These are phyloP conservation scores for Mucor lusitanicus DNA, from an alignment of 371 early-diverging fungal species.

Conservation along the genomic window DNA sequence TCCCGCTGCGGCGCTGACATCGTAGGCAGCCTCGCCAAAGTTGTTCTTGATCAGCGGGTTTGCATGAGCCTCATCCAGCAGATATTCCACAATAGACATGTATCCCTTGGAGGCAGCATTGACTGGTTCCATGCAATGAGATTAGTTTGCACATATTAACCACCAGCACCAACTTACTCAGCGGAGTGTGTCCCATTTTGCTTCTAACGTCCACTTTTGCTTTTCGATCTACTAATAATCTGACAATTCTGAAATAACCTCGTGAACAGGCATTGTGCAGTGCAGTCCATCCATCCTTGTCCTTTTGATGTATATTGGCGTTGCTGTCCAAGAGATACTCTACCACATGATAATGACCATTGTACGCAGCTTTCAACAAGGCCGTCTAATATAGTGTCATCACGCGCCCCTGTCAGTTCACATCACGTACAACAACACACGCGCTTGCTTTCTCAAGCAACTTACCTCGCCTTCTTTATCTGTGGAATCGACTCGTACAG, in stretches of 20 bases:
- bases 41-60: constrained; percentile 65
- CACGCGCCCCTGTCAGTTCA: too few species aligned
- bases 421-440: too few species aligned
- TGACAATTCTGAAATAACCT: constrained; percentile 60
- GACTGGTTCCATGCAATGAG: constrained; percentile 51
- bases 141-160: not conserved
- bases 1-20: constrained; percentile 72
- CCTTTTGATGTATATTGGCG: constrained; percentile 65
- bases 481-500: constrained; percentile 60
- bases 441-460: too few species aligned
- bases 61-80: constrained; percentile 61
- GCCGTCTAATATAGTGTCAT: too few species aligned
- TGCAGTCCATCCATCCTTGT: constrained; percentile 83
- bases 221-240: constrained; percentile 55
- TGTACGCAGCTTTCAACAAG: constrained; percentile 74
- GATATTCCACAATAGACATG: constrained; percentile 59
- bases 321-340: constrained; percentile 56
- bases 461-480: constrained; percentile 75
- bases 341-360: constrained; percentile 65
- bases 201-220: constrained; percentile 61
- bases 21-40: constrained; percentile 78
- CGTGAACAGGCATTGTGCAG: constrained; percentile 75
- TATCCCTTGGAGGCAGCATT: constrained; percentile 77
- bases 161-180: constrained; percentile 56
- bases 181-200: constrained; percentile 72